Base-by-base conservation (phyloP, 2,329 filamentous ascomycete genomes). In the Orbilia ellipsospora region DNA sequence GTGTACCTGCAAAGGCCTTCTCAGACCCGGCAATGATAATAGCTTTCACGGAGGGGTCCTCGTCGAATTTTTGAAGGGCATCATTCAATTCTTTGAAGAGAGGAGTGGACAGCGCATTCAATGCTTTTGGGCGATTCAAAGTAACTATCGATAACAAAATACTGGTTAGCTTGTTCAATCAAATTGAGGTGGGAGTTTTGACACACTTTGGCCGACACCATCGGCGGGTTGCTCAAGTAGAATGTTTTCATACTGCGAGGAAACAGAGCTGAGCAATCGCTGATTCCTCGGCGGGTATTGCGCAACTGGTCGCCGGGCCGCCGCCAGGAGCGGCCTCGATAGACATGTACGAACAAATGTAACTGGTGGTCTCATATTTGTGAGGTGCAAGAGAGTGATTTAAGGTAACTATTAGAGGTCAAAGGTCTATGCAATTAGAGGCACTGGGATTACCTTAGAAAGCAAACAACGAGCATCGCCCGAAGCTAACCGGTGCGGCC, bases 101-200 rank as follows among this genome's bases (percentile, higher is more conserved):
- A 8, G 94, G 93, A 5, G 92, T 95, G 84, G 88, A 94, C 78
- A 99, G 89, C 54, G 95, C 95, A 83, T 99, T 99, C 81, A 97
- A 89, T 52, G 94, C 93, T 86, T 96, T 97, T 77, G 95, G 95
- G 52, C 95, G 91, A 87, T 96, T 93, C 78, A 99, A 86, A 13
- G 93, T 95, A 81, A 98, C 94, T 97, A 79, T 18, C 16, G 5
- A 57, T 4, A 40, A 42, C 10, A 18, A 20, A 16, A 50, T 23
- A 13, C 12, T 6, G 28, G 20, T 20, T 20, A 31, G 15, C 18
- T 55, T 5, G 20, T 18, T 13, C 12, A 23, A 52, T 20, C 48
- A n/a, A 52, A 1, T 52, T 6, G 48, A 52, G n/a, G 20, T 3
- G n/a, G 51, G 20, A 54, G 16, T 42, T 28, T 52, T 48, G 55